These are phyloP conservation scores for Triticum turgidum DNA, from an alignment of 176 grass and related monocot species.

Conservation along the genomic window DNA sequence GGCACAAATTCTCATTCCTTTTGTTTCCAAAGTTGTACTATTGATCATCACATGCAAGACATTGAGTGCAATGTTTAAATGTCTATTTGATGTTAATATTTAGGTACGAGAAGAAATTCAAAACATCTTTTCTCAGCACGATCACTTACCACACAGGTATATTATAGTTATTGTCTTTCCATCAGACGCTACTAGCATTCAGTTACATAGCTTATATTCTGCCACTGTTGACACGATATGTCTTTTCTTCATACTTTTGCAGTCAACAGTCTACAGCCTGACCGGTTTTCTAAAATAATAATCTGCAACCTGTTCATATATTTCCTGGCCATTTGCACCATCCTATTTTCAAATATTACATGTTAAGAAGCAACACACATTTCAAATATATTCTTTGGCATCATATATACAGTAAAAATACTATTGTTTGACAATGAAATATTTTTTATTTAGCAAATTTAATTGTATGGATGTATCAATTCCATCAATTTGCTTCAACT, in stretches of 20 bases:
- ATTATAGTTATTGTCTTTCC: neutral
- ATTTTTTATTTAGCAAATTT: neutral
- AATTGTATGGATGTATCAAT: neutral
- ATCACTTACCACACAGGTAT: conserved; percentile 31
- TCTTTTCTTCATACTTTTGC: neutral
- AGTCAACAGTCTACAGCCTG: neutral
- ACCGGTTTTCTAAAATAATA: neutral
- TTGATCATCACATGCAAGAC: neutral
- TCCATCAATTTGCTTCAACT: neutral
- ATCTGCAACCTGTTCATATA: neutral
- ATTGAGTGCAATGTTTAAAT: neutral
- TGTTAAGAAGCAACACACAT: neutral
- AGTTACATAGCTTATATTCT: too few species aligned
- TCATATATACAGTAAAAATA: neutral
- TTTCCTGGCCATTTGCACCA: neutral
- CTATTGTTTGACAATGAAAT: neutral
- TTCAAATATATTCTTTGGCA: neutral
- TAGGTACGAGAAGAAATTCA: conserved; percentile 45
- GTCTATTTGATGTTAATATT: neutral
- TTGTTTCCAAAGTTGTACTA: neutral
- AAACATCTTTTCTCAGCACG: conserved; percentile 19
- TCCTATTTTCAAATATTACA: neutral
- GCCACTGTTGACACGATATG: neutral
- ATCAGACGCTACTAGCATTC: neutral
- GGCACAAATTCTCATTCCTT: too few species aligned